phyloP scores from a whole-genome alignment of 768 basidiomycete species.

The Termitomyces sp. region DNA sequence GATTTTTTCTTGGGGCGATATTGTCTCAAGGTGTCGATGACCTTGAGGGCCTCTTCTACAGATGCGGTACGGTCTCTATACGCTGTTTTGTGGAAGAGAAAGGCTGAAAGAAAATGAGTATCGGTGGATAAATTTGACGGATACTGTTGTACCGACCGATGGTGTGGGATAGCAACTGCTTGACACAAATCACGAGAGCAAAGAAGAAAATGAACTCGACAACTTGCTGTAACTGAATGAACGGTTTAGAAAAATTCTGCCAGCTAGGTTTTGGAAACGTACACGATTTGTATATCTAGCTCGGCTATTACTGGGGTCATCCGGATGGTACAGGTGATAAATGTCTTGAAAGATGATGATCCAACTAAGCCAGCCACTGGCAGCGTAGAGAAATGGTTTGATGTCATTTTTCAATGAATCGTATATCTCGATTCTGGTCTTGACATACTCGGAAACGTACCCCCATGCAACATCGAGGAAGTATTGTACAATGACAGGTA shows the following conservation, averaged over 20 bases:
- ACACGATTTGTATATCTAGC: constrained; percentile 63
- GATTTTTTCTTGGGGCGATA: constrained; percentile 53
- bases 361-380: constrained; percentile 71
- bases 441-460: constrained; percentile 67
- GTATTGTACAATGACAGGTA: constrained; percentile 53
- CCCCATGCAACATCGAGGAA: constrained; percentile 66
- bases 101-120: constrained; percentile 35
- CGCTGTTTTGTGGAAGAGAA: constrained; percentile 74
- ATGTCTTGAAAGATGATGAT: constrained; percentile 69
- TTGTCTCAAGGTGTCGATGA: constrained; percentile 64
- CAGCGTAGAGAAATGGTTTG: constrained; percentile 73
- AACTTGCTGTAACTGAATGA: constrained; percentile 48
- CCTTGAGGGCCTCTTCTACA: constrained; percentile 49
- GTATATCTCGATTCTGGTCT: constrained; percentile 66
- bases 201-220: constrained; percentile 77
- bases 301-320: constrained; percentile 36
- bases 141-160: constrained; percentile 34
- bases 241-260: neutral
- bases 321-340: constrained; percentile 49
- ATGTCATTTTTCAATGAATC: constrained; percentile 63
- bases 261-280: constrained; percentile 8
- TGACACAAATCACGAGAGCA: constrained; percentile 56
- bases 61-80: constrained; percentile 66
- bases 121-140: neutral
- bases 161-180: constrained; percentile 67